A percentile compares a stretch with the other conserved stretches of the same genome.
Conservation (phyloP, 2,329 filamentous ascomycete genomes). For the Diaporthe caulivora region DNA sequence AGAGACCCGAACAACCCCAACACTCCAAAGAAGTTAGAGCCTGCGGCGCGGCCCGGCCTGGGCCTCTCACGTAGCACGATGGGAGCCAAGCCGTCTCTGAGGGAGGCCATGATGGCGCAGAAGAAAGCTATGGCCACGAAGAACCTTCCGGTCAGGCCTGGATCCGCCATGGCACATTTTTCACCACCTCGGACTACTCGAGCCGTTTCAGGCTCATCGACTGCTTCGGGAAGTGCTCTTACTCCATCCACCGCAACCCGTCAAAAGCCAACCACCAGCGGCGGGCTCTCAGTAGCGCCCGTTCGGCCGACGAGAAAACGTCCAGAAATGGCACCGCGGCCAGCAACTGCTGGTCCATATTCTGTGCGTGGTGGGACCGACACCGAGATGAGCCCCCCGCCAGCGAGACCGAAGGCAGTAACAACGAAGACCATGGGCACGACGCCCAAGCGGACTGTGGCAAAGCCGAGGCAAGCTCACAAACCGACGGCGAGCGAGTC, state of each 20-base stretch:
- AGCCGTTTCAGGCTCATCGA: constrained; percentile 51
- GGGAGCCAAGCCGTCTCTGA: constrained; percentile 74
- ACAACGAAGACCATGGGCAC: constrained; percentile 65
- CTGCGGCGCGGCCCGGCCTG: constrained; percentile 65
- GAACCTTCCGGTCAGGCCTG: constrained; percentile 68
- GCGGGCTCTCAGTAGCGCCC: constrained; percentile 71
- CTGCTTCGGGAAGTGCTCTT: constrained; percentile 50
- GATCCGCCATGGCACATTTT: constrained; percentile 74
- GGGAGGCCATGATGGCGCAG: constrained; percentile 87
- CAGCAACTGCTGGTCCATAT: constrained; percentile 75
- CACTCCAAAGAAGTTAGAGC: constrained; percentile 67
- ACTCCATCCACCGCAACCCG: constrained; percentile 49
- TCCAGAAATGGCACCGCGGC: constrained; percentile 69
- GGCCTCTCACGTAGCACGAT: constrained; percentile 75
- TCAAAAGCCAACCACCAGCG: constrained; percentile 62
- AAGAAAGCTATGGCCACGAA: constrained; percentile 72
- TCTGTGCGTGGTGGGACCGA: constrained; percentile 61
- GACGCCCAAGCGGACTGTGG: constrained; percentile 65
- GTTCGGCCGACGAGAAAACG: constrained; percentile 71
- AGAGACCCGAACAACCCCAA: constrained; percentile 88
- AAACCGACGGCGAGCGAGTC: constrained; percentile 64
- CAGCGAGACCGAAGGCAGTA: constrained; percentile 57
- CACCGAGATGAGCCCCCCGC: constrained; percentile 33
- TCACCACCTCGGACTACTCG: constrained; percentile 63
- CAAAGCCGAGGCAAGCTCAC: constrained; percentile 62